Conservation (phyloP, 768 basidiomycete genomes). For the Lactarius quietus region DNA sequence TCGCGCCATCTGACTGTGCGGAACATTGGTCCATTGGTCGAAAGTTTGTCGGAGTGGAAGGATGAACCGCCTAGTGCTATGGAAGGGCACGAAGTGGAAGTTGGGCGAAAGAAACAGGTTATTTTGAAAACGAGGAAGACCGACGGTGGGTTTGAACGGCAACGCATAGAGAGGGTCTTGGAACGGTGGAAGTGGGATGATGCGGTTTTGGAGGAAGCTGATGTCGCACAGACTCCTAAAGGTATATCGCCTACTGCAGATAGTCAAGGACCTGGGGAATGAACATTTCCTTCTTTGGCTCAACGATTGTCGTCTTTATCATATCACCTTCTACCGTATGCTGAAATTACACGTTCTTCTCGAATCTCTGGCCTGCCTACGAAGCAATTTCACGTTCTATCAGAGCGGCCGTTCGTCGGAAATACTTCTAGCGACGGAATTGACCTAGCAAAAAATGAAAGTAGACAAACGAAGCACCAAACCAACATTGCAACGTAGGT, state of each 20-base stretch:
- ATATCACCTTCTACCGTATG: background rate
- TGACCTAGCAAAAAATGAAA: background rate
- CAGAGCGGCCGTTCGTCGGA: too few relatives aligned
- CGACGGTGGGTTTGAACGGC: constrained; percentile 58
- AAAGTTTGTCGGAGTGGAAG: constrained; percentile 32
- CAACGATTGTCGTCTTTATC: too few relatives aligned
- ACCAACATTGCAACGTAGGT: too few relatives aligned
- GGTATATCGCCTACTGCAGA: background rate
- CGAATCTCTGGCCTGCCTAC: too few relatives aligned
- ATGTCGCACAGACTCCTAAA: background rate
- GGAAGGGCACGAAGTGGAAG: constrained; percentile 34
- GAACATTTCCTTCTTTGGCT: too few relatives aligned
- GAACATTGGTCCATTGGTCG: constrained; percentile 43
- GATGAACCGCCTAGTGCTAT: constrained; percentile 23
- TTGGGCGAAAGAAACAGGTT: constrained; percentile 45
- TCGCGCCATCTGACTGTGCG: constrained; percentile 39
- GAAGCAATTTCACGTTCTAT: background rate
- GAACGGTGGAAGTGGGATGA: constrained; percentile 64
- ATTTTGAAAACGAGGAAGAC: constrained; percentile 58
- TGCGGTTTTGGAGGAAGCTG: background rate
- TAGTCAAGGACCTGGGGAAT: background rate
- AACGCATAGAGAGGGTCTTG: constrained; percentile 61
- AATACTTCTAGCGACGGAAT: background rate
- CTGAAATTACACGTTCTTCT: too few relatives aligned
- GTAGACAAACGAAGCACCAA: background rate